Conservation (phyloP, 2,329 filamentous ascomycete species). For the Alternaria gaisen region DNA sequence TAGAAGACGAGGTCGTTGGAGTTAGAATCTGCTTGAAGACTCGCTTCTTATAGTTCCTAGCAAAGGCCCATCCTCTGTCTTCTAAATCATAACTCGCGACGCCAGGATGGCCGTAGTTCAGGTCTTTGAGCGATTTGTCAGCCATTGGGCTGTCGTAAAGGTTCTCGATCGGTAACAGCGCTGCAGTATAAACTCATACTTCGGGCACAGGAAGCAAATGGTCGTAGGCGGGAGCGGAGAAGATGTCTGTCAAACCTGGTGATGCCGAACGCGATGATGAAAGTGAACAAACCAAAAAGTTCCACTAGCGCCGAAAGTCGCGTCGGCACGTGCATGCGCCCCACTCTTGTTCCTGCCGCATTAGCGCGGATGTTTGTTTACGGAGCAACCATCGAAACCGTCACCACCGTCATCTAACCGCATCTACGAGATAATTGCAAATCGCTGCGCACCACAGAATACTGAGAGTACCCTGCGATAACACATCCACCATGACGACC, state of each 20-base stretch:
- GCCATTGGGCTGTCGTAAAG: slow-evolving; percentile 62
- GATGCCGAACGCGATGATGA: slow-evolving; percentile 13
- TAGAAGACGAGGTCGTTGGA: slow-evolving; percentile 26
- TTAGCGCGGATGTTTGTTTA: slow-evolving; percentile 39
- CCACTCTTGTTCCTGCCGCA: slow-evolving; percentile 13
- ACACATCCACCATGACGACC: slow-evolving; percentile 60
- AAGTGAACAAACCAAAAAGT: slow-evolving; percentile 24
- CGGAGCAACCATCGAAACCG: slow-evolving; percentile 31
- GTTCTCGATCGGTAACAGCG: slow-evolving; percentile 23
- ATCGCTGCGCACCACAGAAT: slow-evolving; percentile 3
- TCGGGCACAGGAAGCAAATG: slow-evolving; percentile 12
- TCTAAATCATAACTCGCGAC: slow-evolving; percentile 59
- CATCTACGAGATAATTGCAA: slow-evolving; percentile 28
- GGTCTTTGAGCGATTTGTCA: slow-evolving; percentile 60
- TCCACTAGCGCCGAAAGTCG: slow-evolving; percentile 35
- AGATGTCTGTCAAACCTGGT: slow-evolving; percentile 2
- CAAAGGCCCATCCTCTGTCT: slow-evolving; percentile 60
- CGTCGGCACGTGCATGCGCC: slow-evolving; percentile 40
- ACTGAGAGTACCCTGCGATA: neutral
- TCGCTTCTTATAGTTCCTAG: slow-evolving; percentile 46
- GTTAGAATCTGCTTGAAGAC: slow-evolving; percentile 36
- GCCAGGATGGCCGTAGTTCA: slow-evolving; percentile 65
- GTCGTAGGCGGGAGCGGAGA: neutral
- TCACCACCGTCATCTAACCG: slow-evolving; percentile 25
- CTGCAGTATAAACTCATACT: slow-evolving; percentile 35